Conservation (phyloP, 768 basidiomycete genomes). For the Mycena galopus region DNA sequence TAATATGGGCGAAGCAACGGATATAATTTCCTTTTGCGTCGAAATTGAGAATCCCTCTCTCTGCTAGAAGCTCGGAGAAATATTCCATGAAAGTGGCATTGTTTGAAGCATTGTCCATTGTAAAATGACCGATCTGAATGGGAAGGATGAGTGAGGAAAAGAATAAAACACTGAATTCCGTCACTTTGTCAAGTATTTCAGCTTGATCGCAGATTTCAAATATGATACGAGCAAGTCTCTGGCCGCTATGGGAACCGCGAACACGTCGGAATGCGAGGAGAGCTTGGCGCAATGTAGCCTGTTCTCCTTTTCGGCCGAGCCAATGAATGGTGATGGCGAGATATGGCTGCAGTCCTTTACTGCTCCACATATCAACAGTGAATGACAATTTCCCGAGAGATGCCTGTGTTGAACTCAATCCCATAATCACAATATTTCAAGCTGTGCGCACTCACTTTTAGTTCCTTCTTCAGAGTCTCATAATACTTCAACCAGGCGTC, state of each 20-base stretch:
- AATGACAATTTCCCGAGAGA: not conserved
- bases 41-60: slow-evolving; percentile 1
- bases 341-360: slow-evolving; percentile 2
- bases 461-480: no score
- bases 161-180: not conserved
- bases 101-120: no score
- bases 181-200: not conserved
- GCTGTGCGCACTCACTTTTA: not conserved
- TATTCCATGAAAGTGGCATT: slow-evolving; percentile 1
- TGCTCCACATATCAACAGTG: slow-evolving; percentile 8
- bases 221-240: slow-evolving; percentile 8
- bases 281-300: not conserved
- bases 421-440: not conserved
- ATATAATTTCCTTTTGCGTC: slow-evolving; percentile 5
- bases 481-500: not conserved
- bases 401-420: not conserved
- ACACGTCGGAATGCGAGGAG: slow-evolving; percentile 2
- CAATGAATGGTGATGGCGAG: slow-evolving; percentile 3
- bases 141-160: not conserved
- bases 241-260: slow-evolving; percentile 2
- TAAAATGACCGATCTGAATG: slow-evolving; percentile 1
- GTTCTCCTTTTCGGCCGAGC: not conserved
- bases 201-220: not conserved
- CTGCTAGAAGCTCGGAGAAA: slow-evolving; percentile 5
- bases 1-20: slow-evolving; percentile 4